These are phyloP conservation scores for Backusella psychrophila DNA, from an alignment of 192 early-diverging fungal species.

Conservation along the genomic window DNA sequence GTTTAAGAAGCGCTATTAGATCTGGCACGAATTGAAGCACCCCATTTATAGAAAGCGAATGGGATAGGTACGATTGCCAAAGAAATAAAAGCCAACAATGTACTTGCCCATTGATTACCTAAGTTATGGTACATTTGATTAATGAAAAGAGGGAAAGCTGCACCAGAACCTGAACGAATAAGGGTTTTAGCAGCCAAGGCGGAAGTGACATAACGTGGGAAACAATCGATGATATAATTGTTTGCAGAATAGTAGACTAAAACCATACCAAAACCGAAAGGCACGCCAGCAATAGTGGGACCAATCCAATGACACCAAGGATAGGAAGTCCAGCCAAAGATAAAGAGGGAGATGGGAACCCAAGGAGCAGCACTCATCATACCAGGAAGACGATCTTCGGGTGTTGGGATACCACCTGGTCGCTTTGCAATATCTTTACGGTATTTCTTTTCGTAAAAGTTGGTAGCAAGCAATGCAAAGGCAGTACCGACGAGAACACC, in stretches of 20 bases:
- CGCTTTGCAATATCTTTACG: neutral
- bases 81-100: slow-evolving; percentile 26
- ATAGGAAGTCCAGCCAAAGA: slow-evolving; percentile 33
- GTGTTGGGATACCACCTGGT: neutral
- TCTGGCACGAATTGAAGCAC: slow-evolving; percentile 16
- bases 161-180: slow-evolving; percentile 24
- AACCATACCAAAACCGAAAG: slow-evolving; percentile 36
- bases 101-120: slow-evolving; percentile 31
- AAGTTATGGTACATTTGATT: slow-evolving; percentile 31
- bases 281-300: slow-evolving; percentile 21
- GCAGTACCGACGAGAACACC: slow-evolving; percentile 26
- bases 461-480: slow-evolving; percentile 27
- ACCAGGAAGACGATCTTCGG: slow-evolving; percentile 31
- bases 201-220: slow-evolving; percentile 26
- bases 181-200: slow-evolving; percentile 33
- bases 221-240: slow-evolving; percentile 34
- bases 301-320: slow-evolving; percentile 35
- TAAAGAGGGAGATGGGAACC: slow-evolving; percentile 30
- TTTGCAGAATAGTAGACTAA: slow-evolving; percentile 26
- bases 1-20: slow-evolving; percentile 20
- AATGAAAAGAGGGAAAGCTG: slow-evolving; percentile 34
- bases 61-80: slow-evolving; percentile 36
- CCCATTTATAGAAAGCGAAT: slow-evolving; percentile 28
- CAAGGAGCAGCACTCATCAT: slow-evolving; percentile 32
- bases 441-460: slow-evolving; percentile 15